Conservation (phyloP, 176 grass and related monocot species). For the Stipa capillata region DNA sequence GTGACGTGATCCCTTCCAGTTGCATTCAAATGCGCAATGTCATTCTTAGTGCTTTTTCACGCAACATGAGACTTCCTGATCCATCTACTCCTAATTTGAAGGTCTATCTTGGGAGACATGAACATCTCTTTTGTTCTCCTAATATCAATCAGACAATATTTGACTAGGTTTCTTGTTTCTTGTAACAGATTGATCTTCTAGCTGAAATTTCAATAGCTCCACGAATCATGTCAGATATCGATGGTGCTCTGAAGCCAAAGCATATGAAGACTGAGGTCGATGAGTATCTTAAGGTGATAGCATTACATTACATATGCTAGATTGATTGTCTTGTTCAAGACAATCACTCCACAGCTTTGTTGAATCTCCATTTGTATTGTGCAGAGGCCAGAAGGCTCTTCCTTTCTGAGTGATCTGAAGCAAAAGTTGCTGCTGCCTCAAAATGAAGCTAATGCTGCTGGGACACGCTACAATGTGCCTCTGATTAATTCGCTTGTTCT, state of each 20-base stretch:
- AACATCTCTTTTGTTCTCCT: neutral
- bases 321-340: neutral
- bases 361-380: conserved; percentile 7
- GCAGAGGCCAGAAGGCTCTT: conserved; percentile 56
- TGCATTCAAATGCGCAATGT: conserved; percentile 95
- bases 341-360: neutral
- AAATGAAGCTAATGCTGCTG: conserved; percentile 56
- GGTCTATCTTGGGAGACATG: conserved; percentile 14
- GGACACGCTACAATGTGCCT: conserved; percentile 71
- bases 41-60: conserved; percentile 76
- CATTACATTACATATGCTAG: neutral
- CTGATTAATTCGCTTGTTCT: conserved; percentile 83
- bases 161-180: neutral
- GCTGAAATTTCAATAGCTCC: conserved; percentile 67
- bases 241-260: conserved; percentile 59
- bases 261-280: conserved; percentile 77
- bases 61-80: conserved; percentile 85
- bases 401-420: conserved; percentile 67
- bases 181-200: conserved; percentile 72
- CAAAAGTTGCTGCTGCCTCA: conserved; percentile 70
- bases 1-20: conserved; percentile 75
- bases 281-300: conserved; percentile 82
- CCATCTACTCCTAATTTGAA: conserved; percentile 84
- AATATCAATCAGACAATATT: neutral
- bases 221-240: conserved; percentile 75